Evolutionary conservation across 2,329 filamentous ascomycete species (phyloP).

Genomic region (Scorias spongiosa): DNA sequence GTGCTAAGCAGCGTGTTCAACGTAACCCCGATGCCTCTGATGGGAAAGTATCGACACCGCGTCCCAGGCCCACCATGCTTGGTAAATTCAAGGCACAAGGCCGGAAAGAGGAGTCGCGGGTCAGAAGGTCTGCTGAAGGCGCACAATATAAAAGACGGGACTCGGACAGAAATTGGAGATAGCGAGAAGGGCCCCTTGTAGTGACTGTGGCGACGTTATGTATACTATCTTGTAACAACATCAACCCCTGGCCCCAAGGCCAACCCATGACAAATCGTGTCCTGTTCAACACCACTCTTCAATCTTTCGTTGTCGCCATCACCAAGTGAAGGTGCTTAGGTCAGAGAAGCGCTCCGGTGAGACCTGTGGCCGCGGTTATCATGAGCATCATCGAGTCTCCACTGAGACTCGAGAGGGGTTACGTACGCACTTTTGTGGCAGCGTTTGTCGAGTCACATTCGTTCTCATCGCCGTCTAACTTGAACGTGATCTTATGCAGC

Average conservation of each 20-base stretch:
- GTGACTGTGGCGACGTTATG: too few relatives aligned
- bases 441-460: background rate
- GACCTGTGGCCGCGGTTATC: background rate
- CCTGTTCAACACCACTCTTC: background rate
- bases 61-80: background rate
- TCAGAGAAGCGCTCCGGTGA: background rate
- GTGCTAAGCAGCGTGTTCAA: constrained; percentile 2
- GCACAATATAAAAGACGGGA: too few relatives aligned
- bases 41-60: too few relatives aligned
- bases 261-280: background rate
- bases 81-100: background rate
- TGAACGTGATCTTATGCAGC: background rate
- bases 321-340: background rate
- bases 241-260: background rate
- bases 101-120: background rate
- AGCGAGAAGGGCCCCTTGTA: too few relatives aligned
- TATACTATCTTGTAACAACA: too few relatives aligned
- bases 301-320: background rate
- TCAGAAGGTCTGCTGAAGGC: background rate
- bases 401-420: too few relatives aligned
- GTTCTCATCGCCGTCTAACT: background rate
- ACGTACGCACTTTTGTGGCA: too few relatives aligned
- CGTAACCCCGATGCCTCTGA: background rate
- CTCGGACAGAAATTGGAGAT: too few relatives aligned
- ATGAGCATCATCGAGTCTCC: too few relatives aligned